These are phyloP conservation scores for Paraleonurus japonicus DNA, from an alignment of 257 asterid genomes.

Conservation along the genomic window DNA sequence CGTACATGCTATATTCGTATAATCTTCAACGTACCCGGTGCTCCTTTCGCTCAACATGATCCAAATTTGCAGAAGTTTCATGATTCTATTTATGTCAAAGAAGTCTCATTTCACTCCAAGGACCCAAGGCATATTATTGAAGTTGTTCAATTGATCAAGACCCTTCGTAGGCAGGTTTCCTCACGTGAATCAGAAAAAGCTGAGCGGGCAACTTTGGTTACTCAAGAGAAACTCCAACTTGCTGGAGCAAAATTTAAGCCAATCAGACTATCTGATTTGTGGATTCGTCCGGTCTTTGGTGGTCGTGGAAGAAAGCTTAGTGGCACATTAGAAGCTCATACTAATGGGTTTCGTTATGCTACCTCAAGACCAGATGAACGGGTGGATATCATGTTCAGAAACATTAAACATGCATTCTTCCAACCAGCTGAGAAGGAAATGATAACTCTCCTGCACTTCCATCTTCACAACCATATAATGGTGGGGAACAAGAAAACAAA, in stretches of 20 bases:
- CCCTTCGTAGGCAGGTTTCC: constrained; percentile 40
- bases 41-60: constrained; percentile 49
- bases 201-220: constrained; percentile 62
- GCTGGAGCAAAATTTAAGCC: constrained; percentile 57
- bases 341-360: constrained; percentile 59
- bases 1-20: constrained; percentile 57
- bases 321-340: constrained; percentile 59
- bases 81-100: constrained; percentile 48
- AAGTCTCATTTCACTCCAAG: constrained; percentile 56
- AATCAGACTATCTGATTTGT: constrained; percentile 47
- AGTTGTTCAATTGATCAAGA: constrained; percentile 52
- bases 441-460: constrained; percentile 63
- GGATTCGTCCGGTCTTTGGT: constrained; percentile 65
- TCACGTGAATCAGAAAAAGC: constrained; percentile 56
- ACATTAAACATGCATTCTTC: constrained; percentile 59
- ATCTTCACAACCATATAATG: constrained; percentile 65
- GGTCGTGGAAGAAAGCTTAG: constrained; percentile 56
- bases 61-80: constrained; percentile 42
- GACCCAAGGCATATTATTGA: constrained; percentile 62
- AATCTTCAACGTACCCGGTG: constrained; percentile 61
- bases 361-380: constrained; percentile 56
- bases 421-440: constrained; percentile 74
- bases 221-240: constrained; percentile 52
- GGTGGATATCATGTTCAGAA: constrained; percentile 53
- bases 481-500: constrained; percentile 62